A percentile compares a stretch with the other conserved stretches of the same genome.
phyloP scores from a whole-genome alignment of 2,329 filamentous ascomycete species.

The Alternaria triticina region DNA sequence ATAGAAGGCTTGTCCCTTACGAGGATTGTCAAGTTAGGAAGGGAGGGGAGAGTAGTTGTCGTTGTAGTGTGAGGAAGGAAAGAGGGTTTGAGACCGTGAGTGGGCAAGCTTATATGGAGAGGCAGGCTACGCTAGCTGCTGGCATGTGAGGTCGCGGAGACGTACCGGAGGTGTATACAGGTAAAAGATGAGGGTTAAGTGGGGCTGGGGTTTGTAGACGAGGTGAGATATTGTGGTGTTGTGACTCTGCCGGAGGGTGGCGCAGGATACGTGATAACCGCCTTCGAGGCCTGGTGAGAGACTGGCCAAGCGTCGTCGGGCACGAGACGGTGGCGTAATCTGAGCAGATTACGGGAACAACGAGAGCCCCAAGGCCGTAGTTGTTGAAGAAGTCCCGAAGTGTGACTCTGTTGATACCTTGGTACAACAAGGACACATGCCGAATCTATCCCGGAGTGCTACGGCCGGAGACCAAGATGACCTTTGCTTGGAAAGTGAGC shows the following conservation, averaged over 20 bases:
- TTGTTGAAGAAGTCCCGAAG: too few relatives aligned
- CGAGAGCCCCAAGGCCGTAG: not conserved
- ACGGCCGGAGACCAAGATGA: not conserved
- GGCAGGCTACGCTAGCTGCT: not conserved
- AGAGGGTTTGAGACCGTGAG: constrained; percentile 9
- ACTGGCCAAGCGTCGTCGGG: not conserved
- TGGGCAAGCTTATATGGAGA: constrained; percentile 22
- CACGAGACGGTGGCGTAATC: not conserved
- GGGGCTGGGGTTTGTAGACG: not conserved
- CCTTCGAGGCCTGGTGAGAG: not conserved
- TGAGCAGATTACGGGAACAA: not conserved
- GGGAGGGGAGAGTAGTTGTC: constrained; percentile 1
- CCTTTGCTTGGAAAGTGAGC: not conserved
- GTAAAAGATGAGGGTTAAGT: constrained; percentile 11
- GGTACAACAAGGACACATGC: too few relatives aligned
- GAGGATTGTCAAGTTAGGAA: constrained; percentile 1
- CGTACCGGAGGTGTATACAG: not conserved
- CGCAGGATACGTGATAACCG: not conserved
- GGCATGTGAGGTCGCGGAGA: not conserved
- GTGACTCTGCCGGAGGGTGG: not conserved
- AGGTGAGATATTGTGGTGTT: not conserved
- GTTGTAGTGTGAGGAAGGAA: constrained; percentile 25
- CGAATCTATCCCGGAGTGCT: not conserved
- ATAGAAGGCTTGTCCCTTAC: constrained; percentile 5
- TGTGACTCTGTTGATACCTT: too few relatives aligned